Percentiles rank a stretch among this genome's conserved stretches.
Conservation (phyloP, 2,329 filamentous ascomycete species). For the Phialophora chinensis region DNA sequence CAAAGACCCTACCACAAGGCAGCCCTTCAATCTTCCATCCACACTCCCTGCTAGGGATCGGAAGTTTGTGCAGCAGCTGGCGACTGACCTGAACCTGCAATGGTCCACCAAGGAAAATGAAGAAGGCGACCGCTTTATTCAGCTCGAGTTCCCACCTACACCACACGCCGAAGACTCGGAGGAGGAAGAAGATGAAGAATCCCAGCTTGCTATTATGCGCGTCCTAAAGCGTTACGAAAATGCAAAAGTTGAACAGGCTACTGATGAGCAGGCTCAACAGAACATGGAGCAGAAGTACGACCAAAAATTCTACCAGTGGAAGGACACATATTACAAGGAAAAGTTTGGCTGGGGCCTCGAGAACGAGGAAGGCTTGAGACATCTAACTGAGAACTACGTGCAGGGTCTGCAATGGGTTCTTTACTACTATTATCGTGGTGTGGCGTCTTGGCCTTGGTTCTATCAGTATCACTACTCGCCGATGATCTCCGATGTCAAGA, state of each 20-base stretch:
- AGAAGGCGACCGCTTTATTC: conserved; percentile 69
- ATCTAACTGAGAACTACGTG: conserved; percentile 93
- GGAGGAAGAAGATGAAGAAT: conserved; percentile 83
- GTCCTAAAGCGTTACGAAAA: conserved; percentile 91
- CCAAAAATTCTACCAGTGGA: conserved; percentile 89
- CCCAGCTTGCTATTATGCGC: conserved; percentile 78
- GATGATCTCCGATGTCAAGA: conserved; percentile 93
- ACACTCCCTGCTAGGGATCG: conserved; percentile 81
- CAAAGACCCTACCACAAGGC: conserved; percentile 51
- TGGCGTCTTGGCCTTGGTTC: conserved; percentile 98
- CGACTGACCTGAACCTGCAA: conserved; percentile 69
- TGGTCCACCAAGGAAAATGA: conserved; percentile 70
- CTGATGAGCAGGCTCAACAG: conserved; percentile 76
- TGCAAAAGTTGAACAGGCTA: conserved; percentile 80
- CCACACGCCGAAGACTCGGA: conserved; percentile 61
- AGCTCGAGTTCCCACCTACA: conserved; percentile 61
- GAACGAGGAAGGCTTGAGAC: conserved; percentile 78
- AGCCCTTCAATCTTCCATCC: conserved; percentile 73
- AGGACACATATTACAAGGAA: conserved; percentile 86
- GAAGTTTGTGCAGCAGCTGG: conserved; percentile 89
- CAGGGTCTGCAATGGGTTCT: conserved; percentile 98
- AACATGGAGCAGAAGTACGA: conserved; percentile 86
- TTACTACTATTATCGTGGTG: conserved; percentile 96
- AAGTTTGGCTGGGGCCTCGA: conserved; percentile 91
- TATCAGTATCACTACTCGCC: conserved; percentile 97